Base-by-base conservation (phyloP, 169 alveolate genomes). In the Eimeria brunetti region DNA sequence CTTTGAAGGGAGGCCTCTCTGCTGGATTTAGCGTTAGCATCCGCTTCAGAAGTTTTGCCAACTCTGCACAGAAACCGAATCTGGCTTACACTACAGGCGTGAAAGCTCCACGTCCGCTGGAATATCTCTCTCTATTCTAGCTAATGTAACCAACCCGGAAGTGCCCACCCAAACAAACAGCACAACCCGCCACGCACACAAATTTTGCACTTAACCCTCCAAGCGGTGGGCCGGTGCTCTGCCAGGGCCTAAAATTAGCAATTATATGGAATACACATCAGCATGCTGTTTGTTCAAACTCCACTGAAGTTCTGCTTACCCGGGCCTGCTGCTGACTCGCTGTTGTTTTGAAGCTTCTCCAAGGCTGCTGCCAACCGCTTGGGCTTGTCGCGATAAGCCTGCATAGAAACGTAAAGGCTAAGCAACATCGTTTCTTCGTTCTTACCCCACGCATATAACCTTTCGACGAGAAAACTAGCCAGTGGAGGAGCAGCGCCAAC, bases 341-440 rank as follows among this genome's bases (percentile, higher is more conserved):
- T 85, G 80, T 85, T 85, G 53, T 83, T 83, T 20, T 83, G 90
- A 56, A 85, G 67, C 41, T 85, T 85, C 62, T 85, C 92, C 92
- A 85, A 18, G 1, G 81, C 81, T 60, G 81, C 92, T 8, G 60
- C 22, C 36, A 85, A 46, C 80, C 60, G 51, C 49, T 41, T 85
- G 60, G 92, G 92, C 80, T 85, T 85, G 60, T 85, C 92, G 14
- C 92, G 92, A 60, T 62, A 85, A 27, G 41, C 60, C 92, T 85
- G 71, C 46, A 46, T 24, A 49, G 36, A 27, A 22, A 38, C 71
- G 12, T 60, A 24, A 12, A 20, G 38, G 64, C 41, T 27, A 18
- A 53, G 90, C 64, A 83, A 51, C 22, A 0, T 36, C 30, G 81
- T 36, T 36, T 30, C 33, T 33, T n/a, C 14, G 9, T 67, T 36